These are phyloP conservation scores for Metschnikowia aberdeeniae DNA, from an alignment of 805 yeast species.

Conservation along the genomic window DNA sequence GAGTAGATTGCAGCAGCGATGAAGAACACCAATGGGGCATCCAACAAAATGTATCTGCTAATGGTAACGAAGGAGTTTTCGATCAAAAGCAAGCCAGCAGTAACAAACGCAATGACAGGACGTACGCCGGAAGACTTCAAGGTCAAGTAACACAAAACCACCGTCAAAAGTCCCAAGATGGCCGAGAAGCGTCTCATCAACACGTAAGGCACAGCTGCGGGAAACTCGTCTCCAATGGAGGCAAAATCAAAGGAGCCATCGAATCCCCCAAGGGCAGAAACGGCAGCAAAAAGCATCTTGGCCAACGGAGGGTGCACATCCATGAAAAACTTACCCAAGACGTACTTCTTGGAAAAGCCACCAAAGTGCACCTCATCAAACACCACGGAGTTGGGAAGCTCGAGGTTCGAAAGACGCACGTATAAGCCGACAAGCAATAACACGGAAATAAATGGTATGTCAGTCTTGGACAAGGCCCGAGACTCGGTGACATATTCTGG, in stretches of 20 bases:
- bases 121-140: slow-evolving; percentile 70
- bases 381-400: slow-evolving; percentile 75
- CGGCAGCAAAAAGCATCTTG: slow-evolving; percentile 70
- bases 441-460: slow-evolving; percentile 27
- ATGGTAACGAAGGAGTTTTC: slow-evolving; percentile 71
- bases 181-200: slow-evolving; percentile 72
- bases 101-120: slow-evolving; percentile 55
- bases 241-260: slow-evolving; percentile 66
- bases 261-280: slow-evolving; percentile 65
- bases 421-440: slow-evolving; percentile 47
- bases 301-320: slow-evolving; percentile 82
- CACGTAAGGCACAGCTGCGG: slow-evolving; percentile 57
- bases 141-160: slow-evolving; percentile 61
- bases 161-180: slow-evolving; percentile 62
- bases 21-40: slow-evolving; percentile 72
- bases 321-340: slow-evolving; percentile 59
- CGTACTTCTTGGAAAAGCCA: slow-evolving; percentile 86
- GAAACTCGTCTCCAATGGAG: slow-evolving; percentile 61
- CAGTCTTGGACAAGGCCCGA: slow-evolving; percentile 19
- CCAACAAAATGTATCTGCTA: slow-evolving; percentile 69
- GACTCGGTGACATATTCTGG: slow-evolving; percentile 30
- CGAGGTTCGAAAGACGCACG: slow-evolving; percentile 60
- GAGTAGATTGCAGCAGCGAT: slow-evolving; percentile 68
- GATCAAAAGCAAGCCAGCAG: slow-evolving; percentile 51
- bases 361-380: slow-evolving; percentile 96